Conservation (phyloP, 345 rosid genomes). For the Triadica sebifera region DNA sequence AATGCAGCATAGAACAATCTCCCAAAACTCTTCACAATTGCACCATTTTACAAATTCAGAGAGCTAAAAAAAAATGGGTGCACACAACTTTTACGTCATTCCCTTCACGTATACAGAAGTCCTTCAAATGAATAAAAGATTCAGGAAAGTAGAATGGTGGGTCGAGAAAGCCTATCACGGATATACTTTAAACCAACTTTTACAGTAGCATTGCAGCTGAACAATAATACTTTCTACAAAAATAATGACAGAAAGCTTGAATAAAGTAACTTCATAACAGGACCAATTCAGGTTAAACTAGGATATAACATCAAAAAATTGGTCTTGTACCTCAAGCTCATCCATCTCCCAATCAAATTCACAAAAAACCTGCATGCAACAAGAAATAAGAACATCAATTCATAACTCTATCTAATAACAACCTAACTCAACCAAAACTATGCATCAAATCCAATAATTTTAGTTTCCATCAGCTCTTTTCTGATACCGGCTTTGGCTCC, state of each 20-base stretch:
- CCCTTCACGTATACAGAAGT: not conserved
- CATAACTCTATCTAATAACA: not conserved
- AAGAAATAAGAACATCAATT: constrained; percentile 22
- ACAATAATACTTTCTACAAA: not conserved
- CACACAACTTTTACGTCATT: constrained; percentile 1
- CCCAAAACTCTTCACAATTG: not conserved
- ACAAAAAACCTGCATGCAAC: constrained; percentile 69
- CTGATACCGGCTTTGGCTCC: constrained; percentile 72
- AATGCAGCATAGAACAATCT: not conserved
- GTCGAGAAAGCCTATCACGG: not conserved
- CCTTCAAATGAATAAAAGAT: not conserved
- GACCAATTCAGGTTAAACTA: not conserved
- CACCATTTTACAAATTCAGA: not conserved
- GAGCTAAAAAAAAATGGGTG: not conserved
- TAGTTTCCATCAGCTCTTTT: constrained; percentile 1
- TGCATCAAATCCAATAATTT: constrained; percentile 17
- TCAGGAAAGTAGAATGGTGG: not conserved
- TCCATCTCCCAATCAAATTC: constrained; percentile 96
- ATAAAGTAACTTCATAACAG: constrained; percentile 2
- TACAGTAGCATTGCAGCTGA: not conserved
- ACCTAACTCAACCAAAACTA: not conserved
- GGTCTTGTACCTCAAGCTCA: constrained; percentile 65
- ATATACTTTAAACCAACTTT: not conserved
- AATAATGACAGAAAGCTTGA: not conserved
- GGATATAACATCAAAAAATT: constrained; percentile 11